Percentiles rank a stretch among this genome's conserved stretches.
Evolutionary conservation across 148 eudicot species (phyloP).

Genomic region (Silene latifolia): DNA sequence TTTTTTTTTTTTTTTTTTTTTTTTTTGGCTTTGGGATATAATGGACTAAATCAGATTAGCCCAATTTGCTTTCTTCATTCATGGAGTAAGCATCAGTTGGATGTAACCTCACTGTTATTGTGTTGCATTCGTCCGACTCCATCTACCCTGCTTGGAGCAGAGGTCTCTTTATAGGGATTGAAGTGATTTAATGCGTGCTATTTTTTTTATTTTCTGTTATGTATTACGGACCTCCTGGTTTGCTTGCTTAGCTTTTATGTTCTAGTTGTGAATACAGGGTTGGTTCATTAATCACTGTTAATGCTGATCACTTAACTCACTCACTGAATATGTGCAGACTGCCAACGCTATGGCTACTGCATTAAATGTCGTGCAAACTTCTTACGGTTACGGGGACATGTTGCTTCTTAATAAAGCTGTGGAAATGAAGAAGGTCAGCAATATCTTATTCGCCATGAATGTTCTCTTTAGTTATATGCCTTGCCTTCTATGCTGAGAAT

Average conservation of each 20-base stretch:
- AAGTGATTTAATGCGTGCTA: background rate
- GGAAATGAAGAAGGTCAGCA: slow-evolving; percentile 57
- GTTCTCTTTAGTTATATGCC: background rate
- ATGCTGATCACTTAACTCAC: background rate
- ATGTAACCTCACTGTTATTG: background rate
- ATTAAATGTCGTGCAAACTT: slow-evolving; percentile 71
- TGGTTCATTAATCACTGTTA: background rate
- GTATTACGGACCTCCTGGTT: background rate
- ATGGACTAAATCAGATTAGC: background rate
- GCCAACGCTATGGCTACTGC: slow-evolving; percentile 54
- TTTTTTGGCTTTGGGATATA: background rate
- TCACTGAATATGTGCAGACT: slow-evolving; percentile 49
- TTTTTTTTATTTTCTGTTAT: background rate
- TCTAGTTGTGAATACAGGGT: background rate
- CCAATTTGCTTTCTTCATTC: background rate
- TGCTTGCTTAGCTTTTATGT: background rate
- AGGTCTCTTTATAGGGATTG: background rate
- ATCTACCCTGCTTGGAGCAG: background rate
- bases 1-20: background rate
- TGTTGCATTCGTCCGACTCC: background rate
- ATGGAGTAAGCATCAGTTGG: background rate
- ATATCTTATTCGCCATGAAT: background rate
- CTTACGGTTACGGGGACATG: slow-evolving; percentile 63
- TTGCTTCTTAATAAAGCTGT: slow-evolving; percentile 68
- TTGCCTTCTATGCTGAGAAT: background rate